Evolutionary conservation across 305 asterid species (phyloP).

Genomic region (Caryopteris hybrid): DNA sequence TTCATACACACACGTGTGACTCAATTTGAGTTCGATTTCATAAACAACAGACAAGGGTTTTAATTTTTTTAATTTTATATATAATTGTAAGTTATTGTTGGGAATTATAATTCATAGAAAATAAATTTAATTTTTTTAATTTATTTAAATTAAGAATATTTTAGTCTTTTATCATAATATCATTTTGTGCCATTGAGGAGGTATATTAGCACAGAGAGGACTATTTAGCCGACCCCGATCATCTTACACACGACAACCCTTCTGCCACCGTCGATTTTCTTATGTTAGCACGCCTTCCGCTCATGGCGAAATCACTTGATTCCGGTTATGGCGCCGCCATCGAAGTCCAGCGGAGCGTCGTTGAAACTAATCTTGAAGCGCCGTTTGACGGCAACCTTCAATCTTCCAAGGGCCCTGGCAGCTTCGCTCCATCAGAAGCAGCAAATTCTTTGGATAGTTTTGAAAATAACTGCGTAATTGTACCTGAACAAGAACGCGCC

Average conservation of each 20-base stretch:
- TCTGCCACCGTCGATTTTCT: background rate
- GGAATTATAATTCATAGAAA: too few relatives aligned
- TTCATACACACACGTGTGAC: too few relatives aligned
- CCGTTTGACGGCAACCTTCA: background rate
- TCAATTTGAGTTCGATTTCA: too few relatives aligned
- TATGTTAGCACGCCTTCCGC: background rate
- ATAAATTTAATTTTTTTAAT: too few relatives aligned
- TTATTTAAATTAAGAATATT: too few relatives aligned
- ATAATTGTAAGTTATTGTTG: too few relatives aligned
- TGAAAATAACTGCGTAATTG: background rate
- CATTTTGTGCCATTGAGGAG: too few relatives aligned
- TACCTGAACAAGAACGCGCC: conserved; percentile 7
- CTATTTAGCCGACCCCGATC: too few relatives aligned
- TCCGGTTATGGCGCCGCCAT: conserved; percentile 6
- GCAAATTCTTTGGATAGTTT: background rate
- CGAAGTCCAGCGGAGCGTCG: conserved; percentile 1
- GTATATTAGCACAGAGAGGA: too few relatives aligned
- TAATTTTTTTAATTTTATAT: too few relatives aligned
- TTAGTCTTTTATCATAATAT: too few relatives aligned
- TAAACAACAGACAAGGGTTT: too few relatives aligned
- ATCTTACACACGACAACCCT: background rate
- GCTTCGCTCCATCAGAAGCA: background rate
- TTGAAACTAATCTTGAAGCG: conserved; percentile 1
- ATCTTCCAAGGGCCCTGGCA: conserved; percentile 3
- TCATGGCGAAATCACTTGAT: conserved; percentile 15